phyloP scores from a whole-genome alignment of 805 yeast species.

The Lipomyces sp. region DNA sequence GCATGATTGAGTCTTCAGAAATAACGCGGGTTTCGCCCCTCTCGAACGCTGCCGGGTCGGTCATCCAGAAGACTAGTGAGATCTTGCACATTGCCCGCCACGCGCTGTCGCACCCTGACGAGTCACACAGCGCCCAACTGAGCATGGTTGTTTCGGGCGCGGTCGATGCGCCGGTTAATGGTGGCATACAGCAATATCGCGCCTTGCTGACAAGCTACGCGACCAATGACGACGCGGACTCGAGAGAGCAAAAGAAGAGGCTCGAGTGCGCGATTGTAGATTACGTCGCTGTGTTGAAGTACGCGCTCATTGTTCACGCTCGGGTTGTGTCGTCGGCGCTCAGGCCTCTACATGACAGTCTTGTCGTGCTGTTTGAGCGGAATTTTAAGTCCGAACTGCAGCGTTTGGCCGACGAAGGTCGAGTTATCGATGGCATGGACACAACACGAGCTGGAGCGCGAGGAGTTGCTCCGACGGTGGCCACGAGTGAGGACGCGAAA shows the following conservation, averaged over 20 bases:
- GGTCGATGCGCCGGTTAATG: constrained; percentile 90
- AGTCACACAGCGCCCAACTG: constrained; percentile 55
- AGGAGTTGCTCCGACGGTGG: not conserved
- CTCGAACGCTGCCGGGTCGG: constrained; percentile 74
- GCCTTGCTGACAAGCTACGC: constrained; percentile 54
- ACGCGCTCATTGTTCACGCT: constrained; percentile 73
- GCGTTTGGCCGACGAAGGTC: constrained; percentile 19
- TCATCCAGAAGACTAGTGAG: constrained; percentile 72
- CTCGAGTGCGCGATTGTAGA: constrained; percentile 46
- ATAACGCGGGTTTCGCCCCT: constrained; percentile 74
- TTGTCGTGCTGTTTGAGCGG: constrained; percentile 64
- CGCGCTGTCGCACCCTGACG: constrained; percentile 29
- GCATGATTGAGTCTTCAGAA: constrained; percentile 61
- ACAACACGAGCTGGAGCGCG: not conserved
- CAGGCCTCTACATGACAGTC: constrained; percentile 67
- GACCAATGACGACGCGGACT: constrained; percentile 13
- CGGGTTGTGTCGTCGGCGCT: constrained; percentile 61
- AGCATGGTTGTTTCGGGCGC: constrained; percentile 59
- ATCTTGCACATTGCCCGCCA: constrained; percentile 66
- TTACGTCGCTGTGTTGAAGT: constrained; percentile 64
- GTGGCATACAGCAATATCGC: constrained; percentile 85
- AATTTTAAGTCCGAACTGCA: constrained; percentile 71
- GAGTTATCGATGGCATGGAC: constrained; percentile 13
- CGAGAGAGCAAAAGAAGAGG: constrained; percentile 11
- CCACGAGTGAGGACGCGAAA: not conserved